phyloP scores from a whole-genome alignment of 2,329 filamentous ascomycete species.

The Calonectria pseudoreteaudii region DNA sequence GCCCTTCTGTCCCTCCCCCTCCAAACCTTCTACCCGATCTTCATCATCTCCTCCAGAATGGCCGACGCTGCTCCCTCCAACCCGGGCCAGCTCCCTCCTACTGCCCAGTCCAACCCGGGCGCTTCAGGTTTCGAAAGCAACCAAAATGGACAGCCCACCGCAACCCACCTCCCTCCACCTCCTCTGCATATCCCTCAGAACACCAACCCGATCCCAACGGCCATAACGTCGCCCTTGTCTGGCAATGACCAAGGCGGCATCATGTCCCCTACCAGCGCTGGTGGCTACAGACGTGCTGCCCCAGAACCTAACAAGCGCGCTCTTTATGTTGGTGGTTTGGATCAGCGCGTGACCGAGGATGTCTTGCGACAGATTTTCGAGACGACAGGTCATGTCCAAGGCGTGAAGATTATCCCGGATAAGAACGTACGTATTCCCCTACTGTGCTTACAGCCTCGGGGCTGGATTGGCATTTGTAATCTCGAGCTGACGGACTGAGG shows the following conservation, averaged over 20 bases:
- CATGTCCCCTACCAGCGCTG: constrained; percentile 87
- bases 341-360: constrained; percentile 95
- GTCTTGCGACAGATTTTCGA: constrained; percentile 98
- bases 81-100: constrained; percentile 75
- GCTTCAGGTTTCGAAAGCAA: constrained; percentile 82
- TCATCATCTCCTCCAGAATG: constrained; percentile 65
- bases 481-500: constrained; percentile 44
- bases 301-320: constrained; percentile 99
- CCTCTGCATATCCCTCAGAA: constrained; percentile 96
- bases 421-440: constrained; percentile 83
- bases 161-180: constrained; percentile 87
- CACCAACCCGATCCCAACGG: constrained; percentile 93
- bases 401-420: constrained; percentile 99
- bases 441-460: not conserved
- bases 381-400: constrained; percentile 97
- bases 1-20: constrained; percentile 30
- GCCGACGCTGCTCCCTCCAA: constrained; percentile 77
- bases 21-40: constrained; percentile 29
- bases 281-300: constrained; percentile 88
- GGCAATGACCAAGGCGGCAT: constrained; percentile 72
- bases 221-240: constrained; percentile 89
- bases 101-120: constrained; percentile 75
- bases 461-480: not conserved
- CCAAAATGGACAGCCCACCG: constrained; percentile 77
- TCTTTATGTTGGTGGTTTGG: constrained; percentile 93